A percentile compares a stretch with the other conserved stretches of the same genome.
phyloP scores from a whole-genome alignment of 495 filamentous ascomycete genomes.

The Xylaria nigripes region DNA sequence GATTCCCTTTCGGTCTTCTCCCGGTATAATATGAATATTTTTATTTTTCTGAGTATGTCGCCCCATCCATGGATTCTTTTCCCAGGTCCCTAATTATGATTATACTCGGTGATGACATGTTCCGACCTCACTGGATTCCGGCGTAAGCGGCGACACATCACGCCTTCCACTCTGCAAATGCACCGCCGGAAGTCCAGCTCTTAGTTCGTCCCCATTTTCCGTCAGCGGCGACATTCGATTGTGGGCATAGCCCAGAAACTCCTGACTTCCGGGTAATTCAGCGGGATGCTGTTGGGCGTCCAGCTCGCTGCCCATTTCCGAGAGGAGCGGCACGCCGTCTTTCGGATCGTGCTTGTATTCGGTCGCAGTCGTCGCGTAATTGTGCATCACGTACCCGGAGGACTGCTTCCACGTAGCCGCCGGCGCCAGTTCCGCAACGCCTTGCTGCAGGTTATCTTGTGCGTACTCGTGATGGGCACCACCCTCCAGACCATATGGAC shows the following conservation, averaged over 20 bases:
- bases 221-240: no score
- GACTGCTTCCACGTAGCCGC: constrained; percentile 14
- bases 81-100: background rate
- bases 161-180: background rate
- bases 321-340: constrained; percentile 17
- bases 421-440: constrained; percentile 11
- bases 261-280: constrained; percentile 15
- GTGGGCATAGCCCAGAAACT: background rate
- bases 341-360: constrained; percentile 2
- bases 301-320: constrained; percentile 13
- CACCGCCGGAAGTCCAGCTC: no score
- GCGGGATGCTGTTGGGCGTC: constrained; percentile 3
- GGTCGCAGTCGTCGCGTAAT: background rate
- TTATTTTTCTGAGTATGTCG: no score
- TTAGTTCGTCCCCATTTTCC: no score
- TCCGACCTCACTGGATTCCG: background rate
- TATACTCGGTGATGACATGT: background rate
- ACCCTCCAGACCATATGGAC: background rate
- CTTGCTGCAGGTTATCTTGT: constrained; percentile 18
- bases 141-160: background rate
- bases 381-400: constrained; percentile 2
- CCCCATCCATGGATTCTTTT: no score
- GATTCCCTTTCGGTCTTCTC: no score
- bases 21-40: no score
- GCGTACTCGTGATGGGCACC: constrained; percentile 11